Evolutionary conservation across 768 basidiomycete genomes (phyloP), one percentile per base, ranked within the genome.

Genomic region (Suillus bovinus): DNA sequence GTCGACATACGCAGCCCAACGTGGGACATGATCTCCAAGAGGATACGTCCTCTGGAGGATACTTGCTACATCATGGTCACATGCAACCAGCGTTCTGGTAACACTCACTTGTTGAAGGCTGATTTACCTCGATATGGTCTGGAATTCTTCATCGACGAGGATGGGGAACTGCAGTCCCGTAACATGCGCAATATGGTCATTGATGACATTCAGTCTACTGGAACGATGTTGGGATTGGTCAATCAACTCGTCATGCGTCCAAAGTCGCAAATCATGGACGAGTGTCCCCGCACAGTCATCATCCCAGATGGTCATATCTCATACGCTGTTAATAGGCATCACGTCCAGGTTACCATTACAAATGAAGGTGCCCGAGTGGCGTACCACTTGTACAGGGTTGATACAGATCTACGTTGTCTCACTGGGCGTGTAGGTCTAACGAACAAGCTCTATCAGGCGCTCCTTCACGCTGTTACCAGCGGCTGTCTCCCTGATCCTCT

Each of bases 391-490:
- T 80, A 77, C 49, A 54, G 38, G 3, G 58, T 79, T 5, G 70
- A 80, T 58, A 60, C 62, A 16, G 64, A 71, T 17, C 63, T 80
- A 9, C 70, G 74, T 2, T 68, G 69, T 47, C 65, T 79, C 22
- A 59, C 55, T 11, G 71, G 72, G 4, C 70, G 70, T 11, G 66
- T 54, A 2, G 72, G 66, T n/a, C 57, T 78, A 49, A 63, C 62
- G 3, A 72, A 69, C 61, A 68, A 67, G 46, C 69, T 82, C 8
- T 81, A 74, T 59, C 72, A 71, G 44, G 71, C 76, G 2, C 80
- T 81, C 57, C 71, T 85, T 16, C 84, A 85, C 49, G 79, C 80
- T 24, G 61, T 82, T 6, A 83, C 77, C 2, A 77, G 79, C 20
- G 59, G 53, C 5, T 75, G 75, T 53, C 67, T 79, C 11, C 71